Conservation (phyloP, 2,329 filamentous ascomycete genomes). For the Phialocephala subalpina region DNA sequence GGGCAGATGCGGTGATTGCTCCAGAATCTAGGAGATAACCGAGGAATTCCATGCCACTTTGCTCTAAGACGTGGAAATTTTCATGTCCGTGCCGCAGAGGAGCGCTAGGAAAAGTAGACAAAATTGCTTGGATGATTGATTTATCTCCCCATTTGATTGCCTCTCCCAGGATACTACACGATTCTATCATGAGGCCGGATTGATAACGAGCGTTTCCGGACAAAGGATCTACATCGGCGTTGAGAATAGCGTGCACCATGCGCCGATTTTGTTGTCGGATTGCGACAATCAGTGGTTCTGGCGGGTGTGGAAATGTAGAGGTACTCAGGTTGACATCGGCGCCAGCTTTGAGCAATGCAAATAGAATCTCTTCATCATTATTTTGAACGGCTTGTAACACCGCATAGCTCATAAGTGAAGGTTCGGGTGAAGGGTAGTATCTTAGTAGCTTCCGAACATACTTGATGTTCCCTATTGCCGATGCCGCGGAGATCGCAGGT, state of each 20-base stretch:
- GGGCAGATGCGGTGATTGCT: neutral
- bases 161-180: neutral
- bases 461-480: neutral
- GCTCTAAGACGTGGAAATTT: neutral
- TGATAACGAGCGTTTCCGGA: neutral
- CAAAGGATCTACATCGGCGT: neutral
- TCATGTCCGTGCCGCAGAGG: neutral
- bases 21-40: neutral
- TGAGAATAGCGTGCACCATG: neutral
- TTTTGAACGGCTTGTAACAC: neutral
- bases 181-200: neutral
- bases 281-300: neutral
- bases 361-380: neutral
- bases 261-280: neutral
- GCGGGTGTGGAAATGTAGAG: neutral
- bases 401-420: neutral
- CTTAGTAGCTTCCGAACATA: conserved; percentile 7
- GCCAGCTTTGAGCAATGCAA: neutral
- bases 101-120: neutral
- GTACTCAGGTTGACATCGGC: conserved; percentile 6
- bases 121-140: conserved; percentile 6
- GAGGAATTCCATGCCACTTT: neutral
- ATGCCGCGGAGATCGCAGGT: neutral
- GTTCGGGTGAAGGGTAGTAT: neutral
- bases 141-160: conserved; percentile 8